Evolutionary conservation across 1,139 yeast genomes (phyloP).

Genomic region (Eremothecium cymbalariae): DNA sequence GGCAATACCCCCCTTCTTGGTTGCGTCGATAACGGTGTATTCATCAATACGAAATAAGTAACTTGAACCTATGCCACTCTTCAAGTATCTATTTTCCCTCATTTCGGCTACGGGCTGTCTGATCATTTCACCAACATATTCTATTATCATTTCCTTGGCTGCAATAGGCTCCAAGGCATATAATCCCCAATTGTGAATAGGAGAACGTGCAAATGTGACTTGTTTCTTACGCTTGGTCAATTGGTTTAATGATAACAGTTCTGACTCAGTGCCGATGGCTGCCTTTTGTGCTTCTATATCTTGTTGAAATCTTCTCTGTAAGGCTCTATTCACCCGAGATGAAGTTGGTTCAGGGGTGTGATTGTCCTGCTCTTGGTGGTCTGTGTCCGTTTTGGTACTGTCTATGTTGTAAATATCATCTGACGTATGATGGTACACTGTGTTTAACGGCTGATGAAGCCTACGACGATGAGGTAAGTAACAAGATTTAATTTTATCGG

Average conservation of each 20-base stretch:
- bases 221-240: conserved; percentile 87
- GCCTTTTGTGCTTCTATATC: conserved; percentile 79
- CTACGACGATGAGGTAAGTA: conserved; percentile 74
- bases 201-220: conserved; percentile 90
- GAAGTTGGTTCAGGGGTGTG: conserved; percentile 39
- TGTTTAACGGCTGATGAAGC: conserved; percentile 36
- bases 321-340: conserved; percentile 82
- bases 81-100: conserved; percentile 75
- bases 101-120: conserved; percentile 93
- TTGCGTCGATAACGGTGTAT: conserved; percentile 92
- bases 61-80: conserved; percentile 92
- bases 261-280: conserved; percentile 74
- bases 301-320: conserved; percentile 83
- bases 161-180: conserved; percentile 93
- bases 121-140: conserved; percentile 94
- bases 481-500: conserved; percentile 62
- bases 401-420: conserved; percentile 36
- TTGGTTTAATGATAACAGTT: conserved; percentile 64
- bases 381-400: conserved; percentile 22
- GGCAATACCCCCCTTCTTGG: conserved; percentile 95
- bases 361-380: conserved; percentile 18
- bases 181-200: conserved; percentile 96
- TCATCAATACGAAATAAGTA: conserved; percentile 90
- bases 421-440: conserved; percentile 45
- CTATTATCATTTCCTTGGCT: conserved; percentile 94